Base-by-base conservation (phyloP, 2,329 filamentous ascomycete genomes). In the Hirsutella rhossiliensis region DNA sequence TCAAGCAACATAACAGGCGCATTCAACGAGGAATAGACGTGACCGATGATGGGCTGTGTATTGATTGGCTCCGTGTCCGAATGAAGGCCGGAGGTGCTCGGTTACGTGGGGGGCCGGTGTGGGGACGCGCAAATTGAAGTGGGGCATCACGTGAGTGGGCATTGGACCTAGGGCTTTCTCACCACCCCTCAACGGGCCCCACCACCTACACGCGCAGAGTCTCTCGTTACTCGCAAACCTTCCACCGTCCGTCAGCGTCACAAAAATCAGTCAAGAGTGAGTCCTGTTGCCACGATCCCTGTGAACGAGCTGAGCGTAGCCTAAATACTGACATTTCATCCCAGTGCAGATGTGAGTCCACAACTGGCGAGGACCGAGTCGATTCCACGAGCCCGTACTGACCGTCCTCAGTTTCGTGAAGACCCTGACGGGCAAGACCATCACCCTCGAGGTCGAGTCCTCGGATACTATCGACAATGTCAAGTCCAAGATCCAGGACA, bases 341-440 rank as follows among this genome's bases (percentile, higher is more conserved):
- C 12, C 57, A 90, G 86, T 92, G 86, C 86, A 92, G 82, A 92
- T 92, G 85, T 90, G 80, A 83, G 84, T 60, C 52, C 51, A 51
- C 56, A 41, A 51, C 54, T 38, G 46, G 47, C 44, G 48, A 52
- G 48, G 54, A 48, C 43, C 40, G 41, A 49, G 38, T 45, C 52
- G 48, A 58, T 49, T 44, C 48, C 50, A 47, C 47, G 37, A 47
- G 44, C 44, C 37, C 40, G 45, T 59, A 61, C 56, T 60, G 50
- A 63, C 57, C 73, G 15, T 11, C 34, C 34, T 5, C 34, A 94
- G 87, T 83, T 97, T 97, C 84, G 90, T 97, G 76, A 97, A 96
- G 84, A 96, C 90, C 80, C 87, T 96, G 67, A 96, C 90, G 80
- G 90, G 92, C 75, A 97, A 97, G 87, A 97, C 90, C 72, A 96